Base-by-base conservation (phyloP, 352 stramenopile species). In the Plasmopara halstedii region DNA sequence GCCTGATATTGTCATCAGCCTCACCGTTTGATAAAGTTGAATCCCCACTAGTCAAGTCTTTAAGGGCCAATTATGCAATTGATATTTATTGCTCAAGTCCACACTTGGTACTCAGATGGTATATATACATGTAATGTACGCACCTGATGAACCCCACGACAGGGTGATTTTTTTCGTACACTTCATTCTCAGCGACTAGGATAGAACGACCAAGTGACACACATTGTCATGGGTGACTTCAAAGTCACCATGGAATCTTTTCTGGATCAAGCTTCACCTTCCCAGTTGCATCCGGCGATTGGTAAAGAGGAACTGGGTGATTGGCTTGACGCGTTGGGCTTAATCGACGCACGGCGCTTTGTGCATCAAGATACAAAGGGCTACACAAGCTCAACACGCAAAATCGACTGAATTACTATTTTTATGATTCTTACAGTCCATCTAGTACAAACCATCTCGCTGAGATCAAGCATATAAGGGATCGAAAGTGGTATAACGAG, bases 371-470 rank as follows among this genome's bases (percentile, higher is more conserved):
- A 62, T 1, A 10, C 9, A 0, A 23, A 37, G 3, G 47, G 56
- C 9, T 62, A 32, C 17, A 56, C 53, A 0, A 36, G 3, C 42
- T 42, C 1, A 40, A 6, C 2, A 38, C 35, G 0, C 50, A 50
- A 7, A 53, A 48, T n/a, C 42, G 53, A 1, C 19, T 56, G 9
- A 34, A 61, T 7, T 61, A 56, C 14, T 61, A 46, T 31, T 52
- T 52, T n/a, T n/a, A n/a, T n/a, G n/a, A n/a, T n/a, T 8, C 15
- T 61, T 1, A 56, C 46, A 10, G 46, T 46, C 0, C 29, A 52
- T 21, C 39, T 61, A 3, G 13, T 55, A 8, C 35, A 15, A 21
- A 52, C 2, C 41, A 61, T 19, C 21, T 61, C 0, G 36, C 19
- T 17, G 33, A 15, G 9, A 14, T 56, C 2, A 31, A 26, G 0